A percentile compares a stretch with the other conserved stretches of the same genome.
Evolutionary conservation across 202 grass and related monocot genomes (phyloP).

Genomic region (Cymbopogon flexuosus): DNA sequence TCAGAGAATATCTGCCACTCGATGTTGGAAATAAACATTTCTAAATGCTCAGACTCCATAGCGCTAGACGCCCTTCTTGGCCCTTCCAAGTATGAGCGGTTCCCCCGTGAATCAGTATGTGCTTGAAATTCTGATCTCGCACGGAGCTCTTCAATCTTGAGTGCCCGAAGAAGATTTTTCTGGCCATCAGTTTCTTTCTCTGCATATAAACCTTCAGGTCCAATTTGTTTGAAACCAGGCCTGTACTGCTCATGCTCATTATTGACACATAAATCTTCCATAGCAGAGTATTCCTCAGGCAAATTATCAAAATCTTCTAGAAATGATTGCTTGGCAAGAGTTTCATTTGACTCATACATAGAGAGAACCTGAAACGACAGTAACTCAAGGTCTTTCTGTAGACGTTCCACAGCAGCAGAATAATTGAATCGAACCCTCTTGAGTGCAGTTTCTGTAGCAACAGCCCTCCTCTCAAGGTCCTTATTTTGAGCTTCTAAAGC

Average conservation of each 20-base stretch:
- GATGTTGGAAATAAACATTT: constrained; percentile 50
- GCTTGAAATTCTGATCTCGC: constrained; percentile 40
- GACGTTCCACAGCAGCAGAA: constrained; percentile 69
- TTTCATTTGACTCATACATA: constrained; percentile 94
- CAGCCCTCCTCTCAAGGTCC: constrained; percentile 78
- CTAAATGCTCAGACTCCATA: constrained; percentile 61
- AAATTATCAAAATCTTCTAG: constrained; percentile 49
- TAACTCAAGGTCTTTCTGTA: constrained; percentile 94
- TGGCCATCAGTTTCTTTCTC: constrained; percentile 27
- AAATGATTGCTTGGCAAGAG: constrained; percentile 72
- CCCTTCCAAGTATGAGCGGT: constrained; percentile 18
- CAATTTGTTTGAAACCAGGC: constrained; percentile 21
- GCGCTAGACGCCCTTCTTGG: constrained; percentile 21
- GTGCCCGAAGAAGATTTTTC: constrained; percentile 25
- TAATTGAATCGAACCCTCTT: constrained; percentile 86
- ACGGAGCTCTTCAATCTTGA: constrained; percentile 41
- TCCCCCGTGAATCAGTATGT: constrained; percentile 37
- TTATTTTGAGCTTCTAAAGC: constrained; percentile 74
- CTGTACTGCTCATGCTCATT: constrained; percentile 38
- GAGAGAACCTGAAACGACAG: constrained; percentile 97
- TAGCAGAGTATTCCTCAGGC: constrained; percentile 40
- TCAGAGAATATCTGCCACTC: constrained; percentile 78
- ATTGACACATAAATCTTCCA: constrained; percentile 14
- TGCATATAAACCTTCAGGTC: constrained; percentile 25
- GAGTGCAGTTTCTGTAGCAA: constrained; percentile 76